A percentile compares a stretch with the other conserved stretches of the same genome.
These are phyloP conservation scores for Emmonsiellopsis sp. DNA, from an alignment of 2,329 filamentous ascomycete genomes.

Conservation along the genomic window DNA sequence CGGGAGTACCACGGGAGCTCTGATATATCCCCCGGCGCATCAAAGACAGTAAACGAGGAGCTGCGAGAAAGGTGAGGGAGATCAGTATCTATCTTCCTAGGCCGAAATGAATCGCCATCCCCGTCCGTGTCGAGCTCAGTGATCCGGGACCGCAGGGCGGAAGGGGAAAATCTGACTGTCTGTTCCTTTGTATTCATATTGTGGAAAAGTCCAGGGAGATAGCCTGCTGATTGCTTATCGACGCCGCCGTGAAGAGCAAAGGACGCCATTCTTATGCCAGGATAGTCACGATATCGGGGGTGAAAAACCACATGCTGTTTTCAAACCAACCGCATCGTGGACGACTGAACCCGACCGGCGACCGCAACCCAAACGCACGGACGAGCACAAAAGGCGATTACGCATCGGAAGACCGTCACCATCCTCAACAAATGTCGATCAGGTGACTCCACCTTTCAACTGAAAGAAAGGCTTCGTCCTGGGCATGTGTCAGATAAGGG, in stretches of 20 bases:
- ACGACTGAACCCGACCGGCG: too few species aligned
- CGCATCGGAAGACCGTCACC: too few species aligned
- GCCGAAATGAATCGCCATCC: neutral
- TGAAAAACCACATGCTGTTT: too few species aligned
- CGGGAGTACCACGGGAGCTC: neutral
- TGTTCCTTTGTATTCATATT: neutral
- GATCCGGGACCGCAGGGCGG: neutral
- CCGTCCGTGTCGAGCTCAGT: neutral
- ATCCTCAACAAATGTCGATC: too few species aligned
- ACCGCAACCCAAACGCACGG: too few species aligned
- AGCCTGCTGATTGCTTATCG: too few species aligned
- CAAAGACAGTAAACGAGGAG: slow-evolving; percentile 12
- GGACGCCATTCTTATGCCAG: neutral
- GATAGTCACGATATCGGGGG: neutral
- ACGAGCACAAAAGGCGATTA: too few species aligned
- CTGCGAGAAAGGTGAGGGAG: neutral
- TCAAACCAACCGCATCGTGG: too few species aligned
- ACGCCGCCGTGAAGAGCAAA: neutral
- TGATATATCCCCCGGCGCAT: neutral
- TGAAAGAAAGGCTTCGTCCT: neutral
- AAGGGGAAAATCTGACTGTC: neutral
- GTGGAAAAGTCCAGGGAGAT: neutral
- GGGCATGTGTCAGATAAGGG: neutral
- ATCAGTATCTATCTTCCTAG: neutral
- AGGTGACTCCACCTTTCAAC: too few species aligned